Conservation (phyloP, 257 asterid genomes). For the Cordia subcordata region DNA sequence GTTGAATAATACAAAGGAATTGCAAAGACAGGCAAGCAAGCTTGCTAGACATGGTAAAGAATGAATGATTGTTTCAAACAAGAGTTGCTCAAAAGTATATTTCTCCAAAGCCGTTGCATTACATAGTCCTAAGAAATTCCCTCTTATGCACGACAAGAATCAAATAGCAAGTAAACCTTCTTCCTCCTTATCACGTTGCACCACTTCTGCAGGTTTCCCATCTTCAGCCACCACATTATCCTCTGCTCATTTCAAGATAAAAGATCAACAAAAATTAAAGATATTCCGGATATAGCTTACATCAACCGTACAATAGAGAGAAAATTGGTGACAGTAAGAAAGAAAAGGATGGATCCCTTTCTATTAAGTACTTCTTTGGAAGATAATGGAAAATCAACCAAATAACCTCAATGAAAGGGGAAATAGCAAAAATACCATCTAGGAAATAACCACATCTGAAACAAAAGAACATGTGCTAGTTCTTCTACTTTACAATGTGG, state of each 20-base stretch:
- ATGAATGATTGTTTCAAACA: too few relatives aligned
- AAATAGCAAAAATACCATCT: too few relatives aligned
- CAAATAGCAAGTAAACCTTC: conserved; percentile 22
- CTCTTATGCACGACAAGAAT: not conserved
- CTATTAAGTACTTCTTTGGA: too few relatives aligned
- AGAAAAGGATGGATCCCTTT: too few relatives aligned
- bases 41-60: not conserved
- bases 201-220: conserved; percentile 27
- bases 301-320: not conserved
- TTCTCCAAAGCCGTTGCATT: not conserved
- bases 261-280: not conserved
- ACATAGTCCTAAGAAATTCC: not conserved
- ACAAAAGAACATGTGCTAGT: not conserved
- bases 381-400: too few relatives aligned
- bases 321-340: not conserved
- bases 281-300: not conserved
- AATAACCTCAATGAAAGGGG: too few relatives aligned
- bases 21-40: not conserved
- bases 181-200: conserved; percentile 21
- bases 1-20: not conserved
- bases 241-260: conserved; percentile 17
- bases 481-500: too few relatives aligned
- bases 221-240: conserved; percentile 33
- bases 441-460: too few relatives aligned
- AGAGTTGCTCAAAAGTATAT: too few relatives aligned